These are phyloP conservation scores for Umbelopsis sp. DNA, from an alignment of 371 early-diverging fungal species.

Conservation along the genomic window DNA sequence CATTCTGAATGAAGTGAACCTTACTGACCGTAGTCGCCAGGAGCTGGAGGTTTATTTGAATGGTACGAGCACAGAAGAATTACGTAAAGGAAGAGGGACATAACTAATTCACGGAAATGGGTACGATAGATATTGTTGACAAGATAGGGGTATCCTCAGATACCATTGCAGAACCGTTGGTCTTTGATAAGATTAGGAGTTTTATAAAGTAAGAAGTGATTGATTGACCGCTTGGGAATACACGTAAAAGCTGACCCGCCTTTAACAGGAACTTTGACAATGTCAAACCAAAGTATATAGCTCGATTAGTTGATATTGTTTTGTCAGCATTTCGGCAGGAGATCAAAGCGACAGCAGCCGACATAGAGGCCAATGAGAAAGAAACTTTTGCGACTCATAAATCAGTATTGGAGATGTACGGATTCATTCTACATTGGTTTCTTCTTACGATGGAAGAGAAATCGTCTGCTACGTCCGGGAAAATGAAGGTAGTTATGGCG, in stretches of 20 bases:
- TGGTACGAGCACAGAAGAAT: constrained; percentile 28
- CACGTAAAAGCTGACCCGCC: neutral
- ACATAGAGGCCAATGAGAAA: constrained; percentile 65
- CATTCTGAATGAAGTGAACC: constrained; percentile 61
- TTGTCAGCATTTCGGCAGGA: constrained; percentile 73
- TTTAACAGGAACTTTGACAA: constrained; percentile 34
- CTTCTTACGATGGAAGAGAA: constrained; percentile 66
- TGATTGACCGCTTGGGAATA: neutral
- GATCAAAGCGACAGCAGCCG: constrained; percentile 57
- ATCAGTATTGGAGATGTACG: constrained; percentile 73
- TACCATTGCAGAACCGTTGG: constrained; percentile 53
- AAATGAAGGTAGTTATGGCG: constrained; percentile 28
- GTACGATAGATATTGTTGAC: constrained; percentile 61
- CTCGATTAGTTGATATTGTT: constrained; percentile 60
- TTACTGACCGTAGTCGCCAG: constrained; percentile 60
- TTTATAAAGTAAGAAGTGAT: constrained; percentile 70
- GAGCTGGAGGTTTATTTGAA: constrained; percentile 57
- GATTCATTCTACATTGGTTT: constrained; percentile 77
- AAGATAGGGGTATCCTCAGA: constrained; percentile 61
- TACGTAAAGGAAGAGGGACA: neutral
- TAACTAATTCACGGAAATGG: neutral
- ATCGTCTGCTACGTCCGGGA: constrained; percentile 42
- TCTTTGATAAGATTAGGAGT: constrained; percentile 70
- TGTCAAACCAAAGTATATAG: constrained; percentile 38
- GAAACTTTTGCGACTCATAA: constrained; percentile 70